Percentiles rank a stretch among this genome's conserved stretches.
phyloP scores from a whole-genome alignment of 2,329 filamentous ascomycete species.

The Mariannaea sp. region DNA sequence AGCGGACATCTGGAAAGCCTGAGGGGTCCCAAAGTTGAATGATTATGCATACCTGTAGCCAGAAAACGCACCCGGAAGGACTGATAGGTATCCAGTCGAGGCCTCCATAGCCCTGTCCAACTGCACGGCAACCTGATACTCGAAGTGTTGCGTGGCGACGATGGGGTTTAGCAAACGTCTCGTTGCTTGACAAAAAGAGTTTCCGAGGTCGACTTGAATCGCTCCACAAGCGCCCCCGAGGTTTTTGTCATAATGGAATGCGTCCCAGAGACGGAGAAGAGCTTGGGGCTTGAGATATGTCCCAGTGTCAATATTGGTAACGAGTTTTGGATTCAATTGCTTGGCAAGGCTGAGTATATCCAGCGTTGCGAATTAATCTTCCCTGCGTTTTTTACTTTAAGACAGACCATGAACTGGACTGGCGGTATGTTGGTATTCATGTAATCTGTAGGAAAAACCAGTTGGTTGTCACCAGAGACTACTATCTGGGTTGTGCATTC shows the following conservation, averaged over 20 bases:
- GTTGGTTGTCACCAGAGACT: constrained; percentile 3
- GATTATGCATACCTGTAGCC: constrained; percentile 9
- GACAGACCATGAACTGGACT: constrained; percentile 9
- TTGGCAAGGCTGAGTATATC: constrained; percentile 6
- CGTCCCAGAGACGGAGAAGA: constrained; percentile 12
- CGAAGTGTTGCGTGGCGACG: constrained; percentile 8
- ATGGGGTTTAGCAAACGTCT: constrained; percentile 6
- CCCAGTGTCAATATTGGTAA: constrained; percentile 7
- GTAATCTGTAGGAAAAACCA: neutral
- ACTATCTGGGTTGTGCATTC: constrained; percentile 12
- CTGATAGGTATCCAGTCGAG: constrained; percentile 3
- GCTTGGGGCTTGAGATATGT: constrained; percentile 4
- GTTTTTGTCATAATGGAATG: constrained; percentile 10
- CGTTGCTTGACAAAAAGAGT: too few relatives aligned
- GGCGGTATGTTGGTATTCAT: neutral
- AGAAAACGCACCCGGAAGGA: constrained; percentile 8
- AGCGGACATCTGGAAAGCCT: too few relatives aligned
- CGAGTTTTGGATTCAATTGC: constrained; percentile 4
- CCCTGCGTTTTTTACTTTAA: constrained; percentile 12
- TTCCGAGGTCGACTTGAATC: constrained; percentile 9
- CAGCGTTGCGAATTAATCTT: constrained; percentile 15
- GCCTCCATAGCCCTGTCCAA: constrained; percentile 7
- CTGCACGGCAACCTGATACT: constrained; percentile 9
- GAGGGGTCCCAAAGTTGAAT: too few relatives aligned
- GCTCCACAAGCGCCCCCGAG: constrained; percentile 9